Evolutionary conservation across 2,329 filamentous ascomycete genomes (phyloP).

Genomic region (Hypoxylon sp.): DNA sequence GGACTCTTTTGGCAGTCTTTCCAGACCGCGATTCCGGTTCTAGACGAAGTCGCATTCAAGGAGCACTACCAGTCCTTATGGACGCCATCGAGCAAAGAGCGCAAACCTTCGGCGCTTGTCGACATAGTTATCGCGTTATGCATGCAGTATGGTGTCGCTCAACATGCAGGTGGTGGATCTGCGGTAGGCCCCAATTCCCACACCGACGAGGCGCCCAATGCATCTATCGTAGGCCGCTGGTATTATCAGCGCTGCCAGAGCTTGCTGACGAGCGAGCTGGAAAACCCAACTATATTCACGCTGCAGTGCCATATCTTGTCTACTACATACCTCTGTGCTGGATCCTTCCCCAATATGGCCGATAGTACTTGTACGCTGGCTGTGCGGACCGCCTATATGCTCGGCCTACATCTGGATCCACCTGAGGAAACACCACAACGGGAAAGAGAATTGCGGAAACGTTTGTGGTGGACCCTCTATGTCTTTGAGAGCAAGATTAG

Average conservation of each 20-base stretch:
- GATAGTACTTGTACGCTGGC: constrained; percentile 38
- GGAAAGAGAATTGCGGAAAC: constrained; percentile 37
- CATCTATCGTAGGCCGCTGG: constrained; percentile 32
- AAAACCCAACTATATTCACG: constrained; percentile 36
- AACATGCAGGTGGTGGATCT: constrained; percentile 10
- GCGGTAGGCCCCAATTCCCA: constrained; percentile 6
- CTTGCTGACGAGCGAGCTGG: constrained; percentile 33
- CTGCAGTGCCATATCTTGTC: constrained; percentile 40
- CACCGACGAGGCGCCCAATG: constrained; percentile 26
- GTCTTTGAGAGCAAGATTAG: constrained; percentile 40
- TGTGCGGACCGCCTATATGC: constrained; percentile 41
- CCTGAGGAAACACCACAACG: constrained; percentile 28
- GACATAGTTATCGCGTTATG: constrained; percentile 67
- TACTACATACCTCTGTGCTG: constrained; percentile 32
- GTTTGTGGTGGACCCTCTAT: constrained; percentile 35
- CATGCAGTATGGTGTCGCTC: constrained; percentile 61
- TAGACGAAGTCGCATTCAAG: constrained; percentile 61
- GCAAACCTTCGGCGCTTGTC: constrained; percentile 63
- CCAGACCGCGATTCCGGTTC: constrained; percentile 58
- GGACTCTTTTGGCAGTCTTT: constrained; percentile 63
- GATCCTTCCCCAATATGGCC: constrained; percentile 39
- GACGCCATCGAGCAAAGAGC: constrained; percentile 44
- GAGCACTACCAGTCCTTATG: constrained; percentile 61
- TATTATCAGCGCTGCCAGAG: constrained; percentile 42
- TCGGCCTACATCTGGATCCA: constrained; percentile 37